phyloP scores from a whole-genome alignment of 1,139 yeast species.

The Scheffersomyces illinoinensis region DNA sequence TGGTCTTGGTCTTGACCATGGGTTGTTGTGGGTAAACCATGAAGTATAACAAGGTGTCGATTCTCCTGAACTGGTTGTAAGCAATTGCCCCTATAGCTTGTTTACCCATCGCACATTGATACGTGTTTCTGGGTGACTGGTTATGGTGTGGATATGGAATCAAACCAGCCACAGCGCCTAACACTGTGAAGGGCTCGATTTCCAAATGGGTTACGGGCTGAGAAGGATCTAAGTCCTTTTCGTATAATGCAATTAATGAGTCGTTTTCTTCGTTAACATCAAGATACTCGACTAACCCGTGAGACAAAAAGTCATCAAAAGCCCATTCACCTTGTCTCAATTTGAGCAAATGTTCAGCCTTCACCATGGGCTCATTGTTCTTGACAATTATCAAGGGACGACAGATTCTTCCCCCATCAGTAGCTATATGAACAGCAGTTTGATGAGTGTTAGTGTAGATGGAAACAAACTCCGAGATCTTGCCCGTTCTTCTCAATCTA shows the following conservation, averaged over 20 bases:
- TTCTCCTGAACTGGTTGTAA: conserved; percentile 92
- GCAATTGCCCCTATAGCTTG: conserved; percentile 99
- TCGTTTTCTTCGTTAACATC: conserved; percentile 99
- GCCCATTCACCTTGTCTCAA: conserved; percentile 71
- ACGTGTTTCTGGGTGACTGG: conserved; percentile 97
- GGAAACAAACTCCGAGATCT: conserved; percentile 86
- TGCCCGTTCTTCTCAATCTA: conserved; percentile 78
- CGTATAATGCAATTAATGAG: conserved; percentile 89
- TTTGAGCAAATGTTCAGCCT: conserved; percentile 62
- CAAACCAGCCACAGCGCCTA: conserved; percentile 98
- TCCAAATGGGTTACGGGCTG: conserved; percentile 78
- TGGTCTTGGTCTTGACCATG: conserved; percentile 96
- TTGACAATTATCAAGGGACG: conserved; percentile 91
- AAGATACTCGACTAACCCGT: conserved; percentile 90
- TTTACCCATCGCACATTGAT: conserved; percentile 99
- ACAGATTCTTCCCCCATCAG: conserved; percentile 98
- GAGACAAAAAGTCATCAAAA: conserved; percentile 83
- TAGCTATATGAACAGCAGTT: conserved; percentile 91
- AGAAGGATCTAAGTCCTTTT: conserved; percentile 39
- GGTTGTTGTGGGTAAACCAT: conserved; percentile 99
- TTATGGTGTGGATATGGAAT: conserved; percentile 99
- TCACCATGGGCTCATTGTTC: conserved; percentile 68
- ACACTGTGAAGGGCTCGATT: conserved; percentile 92
- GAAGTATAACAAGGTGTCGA: conserved; percentile 87
- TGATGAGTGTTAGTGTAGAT: conserved; percentile 90